Conservation (phyloP, 305 asterid species). For the Fraxinus sp. region DNA sequence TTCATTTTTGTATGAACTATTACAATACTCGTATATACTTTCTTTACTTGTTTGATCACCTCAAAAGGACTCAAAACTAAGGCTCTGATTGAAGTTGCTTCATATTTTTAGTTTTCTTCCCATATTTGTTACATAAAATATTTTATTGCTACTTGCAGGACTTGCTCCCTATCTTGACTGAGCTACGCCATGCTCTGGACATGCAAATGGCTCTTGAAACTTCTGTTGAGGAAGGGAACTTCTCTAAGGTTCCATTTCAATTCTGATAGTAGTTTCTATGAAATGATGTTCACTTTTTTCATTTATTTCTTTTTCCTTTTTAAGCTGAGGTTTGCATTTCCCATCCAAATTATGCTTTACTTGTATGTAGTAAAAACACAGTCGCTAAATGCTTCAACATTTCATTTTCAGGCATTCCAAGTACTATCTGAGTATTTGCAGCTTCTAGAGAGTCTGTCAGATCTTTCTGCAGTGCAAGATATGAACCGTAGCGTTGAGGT, state of each 20-base stretch:
- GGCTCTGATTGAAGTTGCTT: constrained; percentile 5
- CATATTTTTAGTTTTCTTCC: neutral
- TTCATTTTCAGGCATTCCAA: constrained; percentile 85
- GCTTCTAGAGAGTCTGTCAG: constrained; percentile 80
- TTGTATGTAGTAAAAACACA: constrained; percentile 21
- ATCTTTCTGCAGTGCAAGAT: constrained; percentile 83
- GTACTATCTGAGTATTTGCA: constrained; percentile 91
- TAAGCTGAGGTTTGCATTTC: constrained; percentile 22
- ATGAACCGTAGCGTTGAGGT: constrained; percentile 97
- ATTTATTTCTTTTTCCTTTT: neutral
- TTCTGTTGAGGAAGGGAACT: constrained; percentile 79
- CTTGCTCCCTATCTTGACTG: constrained; percentile 76
- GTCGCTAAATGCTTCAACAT: constrained; percentile 26
- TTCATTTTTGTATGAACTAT: neutral
- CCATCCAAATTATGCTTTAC: constrained; percentile 16
- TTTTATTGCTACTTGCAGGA: constrained; percentile 56
- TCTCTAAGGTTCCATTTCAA: constrained; percentile 68
- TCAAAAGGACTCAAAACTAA: neutral
- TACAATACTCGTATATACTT: neutral
- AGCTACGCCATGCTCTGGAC: constrained; percentile 79
- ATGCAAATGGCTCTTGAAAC: constrained; percentile 83
- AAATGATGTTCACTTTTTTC: constrained; percentile 7
- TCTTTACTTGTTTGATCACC: neutral
- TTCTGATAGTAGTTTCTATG: constrained; percentile 32
- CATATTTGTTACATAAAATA: constrained; percentile 15